A percentile compares a stretch with the other conserved stretches of the same genome.
phyloP scores from a whole-genome alignment of 257 asterid genomes.

The Ophiorrhiza pumila region DNA sequence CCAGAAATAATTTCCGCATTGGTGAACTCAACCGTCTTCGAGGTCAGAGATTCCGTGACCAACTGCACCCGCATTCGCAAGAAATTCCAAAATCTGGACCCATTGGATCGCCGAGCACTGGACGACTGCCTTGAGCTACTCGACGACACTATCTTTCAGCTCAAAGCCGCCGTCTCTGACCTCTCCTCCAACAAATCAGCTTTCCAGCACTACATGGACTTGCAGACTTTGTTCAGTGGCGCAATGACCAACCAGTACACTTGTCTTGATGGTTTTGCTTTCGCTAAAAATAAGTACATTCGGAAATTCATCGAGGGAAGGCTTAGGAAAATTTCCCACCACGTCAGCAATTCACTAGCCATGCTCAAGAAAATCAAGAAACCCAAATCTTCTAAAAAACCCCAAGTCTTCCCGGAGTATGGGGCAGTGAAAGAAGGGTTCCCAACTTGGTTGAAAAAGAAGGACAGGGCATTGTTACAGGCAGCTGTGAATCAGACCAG shows the following conservation, averaged over 20 bases:
- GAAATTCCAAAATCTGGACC: constrained; percentile 42
- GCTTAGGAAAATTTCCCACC: constrained; percentile 56
- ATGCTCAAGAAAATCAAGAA: constrained; percentile 61
- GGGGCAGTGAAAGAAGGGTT: constrained; percentile 40
- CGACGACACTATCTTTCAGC: constrained; percentile 47
- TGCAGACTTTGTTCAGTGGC: constrained; percentile 79
- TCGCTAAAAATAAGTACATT: constrained; percentile 40
- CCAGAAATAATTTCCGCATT: constrained; percentile 66
- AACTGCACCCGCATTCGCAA: constrained; percentile 59
- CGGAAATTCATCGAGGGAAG: constrained; percentile 51
- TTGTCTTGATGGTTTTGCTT: constrained; percentile 90
- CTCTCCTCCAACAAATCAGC: constrained; percentile 33
- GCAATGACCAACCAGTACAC: constrained; percentile 93
- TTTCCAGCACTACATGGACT: constrained; percentile 41
- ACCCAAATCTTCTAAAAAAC: constrained; percentile 7
- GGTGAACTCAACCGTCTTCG: constrained; percentile 57
- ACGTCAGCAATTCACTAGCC: constrained; percentile 79
- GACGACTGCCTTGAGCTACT: constrained; percentile 80
- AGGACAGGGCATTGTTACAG: constrained; percentile 62
- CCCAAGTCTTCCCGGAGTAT: constrained; percentile 38
- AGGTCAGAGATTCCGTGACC: constrained; percentile 45
- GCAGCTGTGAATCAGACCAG: constrained; percentile 35
- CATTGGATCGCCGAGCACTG: constrained; percentile 60
- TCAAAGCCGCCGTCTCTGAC: constrained; percentile 37
- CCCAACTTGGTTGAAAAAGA: constrained; percentile 64